Percentiles rank a stretch among this genome's conserved stretches.
These are phyloP conservation scores for Naematelia aurantialba DNA, from an alignment of 768 basidiomycete species.

Conservation along the genomic window DNA sequence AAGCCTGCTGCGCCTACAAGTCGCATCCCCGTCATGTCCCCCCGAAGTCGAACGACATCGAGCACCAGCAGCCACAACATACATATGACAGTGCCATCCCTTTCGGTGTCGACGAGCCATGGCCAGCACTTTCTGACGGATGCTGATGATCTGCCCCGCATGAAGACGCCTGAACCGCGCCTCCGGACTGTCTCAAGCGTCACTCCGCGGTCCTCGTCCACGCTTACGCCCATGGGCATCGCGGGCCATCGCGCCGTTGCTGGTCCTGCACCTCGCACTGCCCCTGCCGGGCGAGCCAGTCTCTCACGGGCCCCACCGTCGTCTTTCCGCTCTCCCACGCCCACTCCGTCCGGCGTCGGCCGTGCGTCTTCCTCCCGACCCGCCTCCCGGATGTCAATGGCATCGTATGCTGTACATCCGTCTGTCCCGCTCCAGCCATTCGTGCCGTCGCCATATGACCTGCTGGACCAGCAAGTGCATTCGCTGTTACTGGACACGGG, in stretches of 20 bases:
- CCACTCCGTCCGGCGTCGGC: constrained; percentile 20
- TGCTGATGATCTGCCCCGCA: background rate
- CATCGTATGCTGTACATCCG: constrained; percentile 9
- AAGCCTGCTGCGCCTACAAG: background rate
- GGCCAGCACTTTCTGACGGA: background rate
- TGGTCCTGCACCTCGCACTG: constrained; percentile 4
- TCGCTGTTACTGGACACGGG: constrained; percentile 15
- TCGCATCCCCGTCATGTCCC: constrained; percentile 3
- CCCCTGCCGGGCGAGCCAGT: background rate
- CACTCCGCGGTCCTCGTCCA: background rate
- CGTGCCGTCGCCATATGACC: constrained; percentile 32
- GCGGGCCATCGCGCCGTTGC: constrained; percentile 2
- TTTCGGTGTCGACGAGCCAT: background rate
- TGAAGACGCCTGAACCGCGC: constrained; percentile 14
- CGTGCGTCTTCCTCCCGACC: constrained; percentile 11
- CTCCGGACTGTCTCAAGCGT: background rate
- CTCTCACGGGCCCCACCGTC: constrained; percentile 22
- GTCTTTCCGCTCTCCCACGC: constrained; percentile 31
- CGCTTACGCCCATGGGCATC: background rate
- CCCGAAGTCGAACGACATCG: background rate
- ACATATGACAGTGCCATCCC: background rate
- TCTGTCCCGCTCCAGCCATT: constrained; percentile 24
- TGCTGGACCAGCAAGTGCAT: constrained; percentile 27
- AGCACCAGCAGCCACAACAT: no score
- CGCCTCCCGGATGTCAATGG: constrained; percentile 21